phyloP scores from a whole-genome alignment of 352 stramenopile genomes.

The Aphanomyces euteiches region DNA sequence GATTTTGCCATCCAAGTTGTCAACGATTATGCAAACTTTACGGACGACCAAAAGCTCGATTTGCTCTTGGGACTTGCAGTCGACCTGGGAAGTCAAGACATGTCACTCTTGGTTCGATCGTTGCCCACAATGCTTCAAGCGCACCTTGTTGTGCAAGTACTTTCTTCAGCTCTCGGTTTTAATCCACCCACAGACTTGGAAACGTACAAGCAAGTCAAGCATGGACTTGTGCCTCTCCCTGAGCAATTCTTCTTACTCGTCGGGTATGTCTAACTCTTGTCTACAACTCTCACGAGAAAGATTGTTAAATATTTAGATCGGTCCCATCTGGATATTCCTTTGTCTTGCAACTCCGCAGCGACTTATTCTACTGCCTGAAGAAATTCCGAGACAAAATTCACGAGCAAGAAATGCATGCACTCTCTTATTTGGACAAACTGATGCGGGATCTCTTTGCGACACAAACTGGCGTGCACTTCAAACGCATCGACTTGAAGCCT shows the following conservation, averaged over 20 bases:
- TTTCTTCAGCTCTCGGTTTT: slow-evolving; percentile 70
- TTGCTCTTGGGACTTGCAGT: slow-evolving; percentile 75
- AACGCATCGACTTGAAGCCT: slow-evolving; percentile 64
- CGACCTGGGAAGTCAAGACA: slow-evolving; percentile 70
- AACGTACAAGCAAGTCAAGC: slow-evolving; percentile 82
- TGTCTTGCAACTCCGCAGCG: slow-evolving; percentile 60
- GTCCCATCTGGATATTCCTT: slow-evolving; percentile 71
- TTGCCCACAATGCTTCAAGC: slow-evolving; percentile 70
- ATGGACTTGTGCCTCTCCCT: slow-evolving; percentile 68
- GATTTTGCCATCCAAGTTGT: slow-evolving; percentile 53
- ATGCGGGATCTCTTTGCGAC: slow-evolving; percentile 82
- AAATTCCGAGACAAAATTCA: slow-evolving; percentile 49
- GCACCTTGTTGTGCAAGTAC: slow-evolving; percentile 76
- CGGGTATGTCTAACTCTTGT: slow-evolving; percentile 26
- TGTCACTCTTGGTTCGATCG: slow-evolving; percentile 78
- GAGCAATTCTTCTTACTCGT: slow-evolving; percentile 80
- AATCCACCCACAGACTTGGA: slow-evolving; percentile 76
- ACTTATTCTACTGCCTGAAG: slow-evolving; percentile 53
- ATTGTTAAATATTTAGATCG: slow-evolving; percentile 32
- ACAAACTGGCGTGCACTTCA: slow-evolving; percentile 75
- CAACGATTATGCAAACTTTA: slow-evolving; percentile 73
- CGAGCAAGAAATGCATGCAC: slow-evolving; percentile 49
- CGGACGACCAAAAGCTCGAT: slow-evolving; percentile 67
- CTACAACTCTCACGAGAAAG: no score
- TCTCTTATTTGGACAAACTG: slow-evolving; percentile 75